These are phyloP conservation scores for Leptographium flavum DNA, from an alignment of 2,329 filamentous ascomycete species.

Conservation along the genomic window DNA sequence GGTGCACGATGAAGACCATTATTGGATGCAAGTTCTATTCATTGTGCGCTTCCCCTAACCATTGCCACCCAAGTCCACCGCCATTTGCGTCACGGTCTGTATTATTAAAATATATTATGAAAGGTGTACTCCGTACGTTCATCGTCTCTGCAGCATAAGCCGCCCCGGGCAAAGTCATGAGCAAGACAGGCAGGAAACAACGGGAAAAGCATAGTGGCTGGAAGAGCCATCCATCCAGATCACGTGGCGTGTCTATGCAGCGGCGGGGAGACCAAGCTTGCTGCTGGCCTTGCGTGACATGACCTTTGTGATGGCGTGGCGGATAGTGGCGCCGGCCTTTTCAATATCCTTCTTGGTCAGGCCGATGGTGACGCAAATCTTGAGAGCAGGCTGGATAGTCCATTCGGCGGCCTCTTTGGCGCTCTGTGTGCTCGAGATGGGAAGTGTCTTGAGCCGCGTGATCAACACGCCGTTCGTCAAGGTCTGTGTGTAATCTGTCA, in stretches of 20 bases:
- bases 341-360: conserved; percentile 91
- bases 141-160: too few relatives aligned
- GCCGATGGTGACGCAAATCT: conserved; percentile 79
- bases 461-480: conserved; percentile 82
- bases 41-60: too few relatives aligned
- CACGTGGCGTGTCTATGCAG: conserved; percentile 2
- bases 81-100: not conserved
- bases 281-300: conserved; percentile 45
- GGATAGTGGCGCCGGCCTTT: conserved; percentile 75
- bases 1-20: not conserved
- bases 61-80: not conserved
- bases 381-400: conserved; percentile 65
- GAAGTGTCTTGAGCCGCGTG: conserved; percentile 69
- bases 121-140: too few relatives aligned
- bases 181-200: not conserved
- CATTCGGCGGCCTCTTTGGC: conserved; percentile 55
- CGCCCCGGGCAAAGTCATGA: too few relatives aligned
- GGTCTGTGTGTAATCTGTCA: conserved; percentile 32
- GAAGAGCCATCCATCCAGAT: too few relatives aligned
- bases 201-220: too few relatives aligned
- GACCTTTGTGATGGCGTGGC: conserved; percentile 89
- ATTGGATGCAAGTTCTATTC: too few relatives aligned
- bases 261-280: conserved; percentile 11
- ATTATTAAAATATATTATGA: conserved; percentile 1
- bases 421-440: conserved; percentile 46